These are phyloP conservation scores for Phyllosticta citribraziliensis DNA, from an alignment of 2,329 filamentous ascomycete species.

Conservation along the genomic window DNA sequence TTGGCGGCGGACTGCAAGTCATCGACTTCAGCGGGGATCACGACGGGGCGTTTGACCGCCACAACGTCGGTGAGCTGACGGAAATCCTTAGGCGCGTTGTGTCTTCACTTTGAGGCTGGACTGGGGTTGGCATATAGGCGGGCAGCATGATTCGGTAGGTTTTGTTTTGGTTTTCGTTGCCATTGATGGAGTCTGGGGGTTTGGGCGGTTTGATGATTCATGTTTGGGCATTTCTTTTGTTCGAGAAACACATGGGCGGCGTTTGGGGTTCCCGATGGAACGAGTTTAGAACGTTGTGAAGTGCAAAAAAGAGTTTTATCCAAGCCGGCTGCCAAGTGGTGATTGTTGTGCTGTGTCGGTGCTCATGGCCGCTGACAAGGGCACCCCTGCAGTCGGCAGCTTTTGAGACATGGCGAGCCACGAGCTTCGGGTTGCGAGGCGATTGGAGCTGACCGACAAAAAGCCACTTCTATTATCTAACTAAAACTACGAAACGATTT, in stretches of 20 bases:
- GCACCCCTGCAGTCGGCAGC: not conserved
- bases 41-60: not conserved
- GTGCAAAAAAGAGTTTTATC: not conserved
- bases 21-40: not conserved
- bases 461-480: not conserved
- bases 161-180: not conserved
- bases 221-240: not conserved
- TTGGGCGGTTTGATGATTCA: not conserved
- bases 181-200: not conserved
- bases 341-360: not conserved
- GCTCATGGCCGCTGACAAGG: not conserved
- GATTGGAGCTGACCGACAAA: not conserved
- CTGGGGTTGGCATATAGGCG: not conserved
- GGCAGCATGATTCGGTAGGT: not conserved
- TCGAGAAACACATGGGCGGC: not conserved
- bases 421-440: not conserved
- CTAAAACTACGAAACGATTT: not conserved
- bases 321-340: not conserved
- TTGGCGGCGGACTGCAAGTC: not conserved
- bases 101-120: not conserved
- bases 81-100: not conserved
- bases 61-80: not conserved
- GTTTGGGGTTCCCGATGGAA: not conserved
- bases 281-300: not conserved
- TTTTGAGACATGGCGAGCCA: not conserved